Conservation (phyloP, 2,329 filamentous ascomycete species). For the Xylaria sp. region DNA sequence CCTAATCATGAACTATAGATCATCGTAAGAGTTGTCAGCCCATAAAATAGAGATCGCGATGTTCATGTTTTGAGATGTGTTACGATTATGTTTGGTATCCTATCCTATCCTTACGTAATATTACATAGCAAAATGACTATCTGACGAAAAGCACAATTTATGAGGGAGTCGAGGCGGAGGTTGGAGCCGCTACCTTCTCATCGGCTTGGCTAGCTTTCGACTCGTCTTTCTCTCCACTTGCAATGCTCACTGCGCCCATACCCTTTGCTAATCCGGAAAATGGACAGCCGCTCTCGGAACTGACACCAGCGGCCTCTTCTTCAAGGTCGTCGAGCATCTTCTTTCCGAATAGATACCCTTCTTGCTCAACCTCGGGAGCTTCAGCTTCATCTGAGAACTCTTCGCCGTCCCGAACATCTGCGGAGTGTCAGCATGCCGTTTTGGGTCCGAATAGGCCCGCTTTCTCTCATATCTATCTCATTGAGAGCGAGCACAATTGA, state of each 20-base stretch:
- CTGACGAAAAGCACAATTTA: not conserved
- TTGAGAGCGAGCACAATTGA: not conserved
- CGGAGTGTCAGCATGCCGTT: slow-evolving; percentile 20
- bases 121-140: slow-evolving; percentile 11
- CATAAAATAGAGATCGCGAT: not conserved
- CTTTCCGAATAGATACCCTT: slow-evolving; percentile 73
- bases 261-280: slow-evolving; percentile 41
- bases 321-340: slow-evolving; percentile 63
- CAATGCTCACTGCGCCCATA: slow-evolving; percentile 22
- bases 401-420: slow-evolving; percentile 67
- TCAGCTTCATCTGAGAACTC: slow-evolving; percentile 64
- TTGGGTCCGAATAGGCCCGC: not conserved
- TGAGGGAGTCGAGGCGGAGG: not conserved
- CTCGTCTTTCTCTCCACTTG: slow-evolving; percentile 10
- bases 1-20: not conserved
- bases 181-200: not conserved
- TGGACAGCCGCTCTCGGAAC: slow-evolving; percentile 36
- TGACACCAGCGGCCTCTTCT: slow-evolving; percentile 48
- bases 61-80: not conserved
- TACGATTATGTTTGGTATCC: slow-evolving; percentile 8
- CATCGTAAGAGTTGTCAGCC: not conserved
- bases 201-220: slow-evolving; percentile 8
- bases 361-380: slow-evolving; percentile 65
- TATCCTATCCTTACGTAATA: slow-evolving; percentile 11
- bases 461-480: not conserved